These are phyloP conservation scores for Phanerodontia chrysosporium DNA, from an alignment of 768 basidiomycete species.

Conservation along the genomic window DNA sequence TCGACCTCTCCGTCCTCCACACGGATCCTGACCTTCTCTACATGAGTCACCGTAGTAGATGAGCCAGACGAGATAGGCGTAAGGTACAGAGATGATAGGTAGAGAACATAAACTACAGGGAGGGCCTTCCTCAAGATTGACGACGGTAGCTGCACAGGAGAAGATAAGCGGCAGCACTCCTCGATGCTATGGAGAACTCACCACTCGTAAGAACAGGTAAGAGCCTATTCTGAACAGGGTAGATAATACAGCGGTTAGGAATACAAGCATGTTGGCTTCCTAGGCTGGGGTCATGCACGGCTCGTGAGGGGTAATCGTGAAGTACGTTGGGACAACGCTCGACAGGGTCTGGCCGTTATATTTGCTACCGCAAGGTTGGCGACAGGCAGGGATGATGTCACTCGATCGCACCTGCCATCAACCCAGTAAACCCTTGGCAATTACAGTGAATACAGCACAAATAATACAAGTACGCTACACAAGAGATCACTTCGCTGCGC, in stretches of 20 bases:
- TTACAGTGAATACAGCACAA: background rate
- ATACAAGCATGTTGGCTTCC: slow-evolving; percentile 3
- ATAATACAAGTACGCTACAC: slow-evolving; percentile 7
- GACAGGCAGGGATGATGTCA: slow-evolving; percentile 1
- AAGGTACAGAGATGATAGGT: slow-evolving; percentile 18
- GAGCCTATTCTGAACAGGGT: slow-evolving; percentile 39
- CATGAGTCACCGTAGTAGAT: slow-evolving; percentile 2
- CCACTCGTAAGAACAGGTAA: slow-evolving; percentile 50
- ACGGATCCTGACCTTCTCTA: slow-evolving; percentile 2
- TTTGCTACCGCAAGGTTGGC: background rate
- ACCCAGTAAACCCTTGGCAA: background rate
- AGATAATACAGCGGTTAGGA: slow-evolving; percentile 22
- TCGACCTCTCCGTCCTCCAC: background rate
- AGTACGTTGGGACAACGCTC: too few species aligned
- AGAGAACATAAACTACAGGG: slow-evolving; percentile 23
- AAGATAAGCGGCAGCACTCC: background rate
- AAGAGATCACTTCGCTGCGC: too few species aligned
- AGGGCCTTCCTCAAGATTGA: slow-evolving; percentile 25
- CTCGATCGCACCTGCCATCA: background rate
- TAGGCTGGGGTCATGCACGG: slow-evolving; percentile 1
- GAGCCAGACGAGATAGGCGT: slow-evolving; percentile 7
- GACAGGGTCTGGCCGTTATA: too few species aligned
- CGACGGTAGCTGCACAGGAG: slow-evolving; percentile 22
- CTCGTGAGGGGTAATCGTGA: slow-evolving; percentile 4
- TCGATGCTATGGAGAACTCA: slow-evolving; percentile 24